These are phyloP conservation scores for Calonectria leucothoes DNA, from an alignment of 2,329 filamentous ascomycete genomes.

Conservation along the genomic window DNA sequence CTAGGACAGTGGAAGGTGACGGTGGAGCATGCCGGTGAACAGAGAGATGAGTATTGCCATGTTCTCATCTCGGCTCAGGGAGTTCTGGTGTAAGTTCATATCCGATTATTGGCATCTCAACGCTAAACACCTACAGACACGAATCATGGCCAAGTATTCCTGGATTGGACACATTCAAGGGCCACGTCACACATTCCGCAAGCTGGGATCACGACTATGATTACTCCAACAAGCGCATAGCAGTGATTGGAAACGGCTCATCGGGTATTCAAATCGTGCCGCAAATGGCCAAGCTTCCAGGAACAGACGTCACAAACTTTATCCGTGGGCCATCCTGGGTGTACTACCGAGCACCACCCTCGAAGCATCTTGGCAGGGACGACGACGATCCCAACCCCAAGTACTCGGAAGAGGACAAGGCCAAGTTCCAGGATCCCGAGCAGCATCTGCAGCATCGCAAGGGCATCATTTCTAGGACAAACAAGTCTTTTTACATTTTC, in stretches of 20 bases:
- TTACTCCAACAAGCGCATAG: slow-evolving; percentile 35
- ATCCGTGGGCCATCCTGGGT: slow-evolving; percentile 50
- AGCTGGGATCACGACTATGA: slow-evolving; percentile 35
- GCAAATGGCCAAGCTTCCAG: slow-evolving; percentile 41
- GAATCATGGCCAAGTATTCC: slow-evolving; percentile 37
- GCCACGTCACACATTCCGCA: slow-evolving; percentile 33
- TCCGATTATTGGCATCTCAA: fast-evolving
- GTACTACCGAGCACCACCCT: slow-evolving; percentile 48
- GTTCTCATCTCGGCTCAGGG: slow-evolving; percentile 37
- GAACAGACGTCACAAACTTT: slow-evolving; percentile 46
- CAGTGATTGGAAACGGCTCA: slow-evolving; percentile 36
- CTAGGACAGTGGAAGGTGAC: slow-evolving; percentile 37
- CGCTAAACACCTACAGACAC: slow-evolving; percentile 15
- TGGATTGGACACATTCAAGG: slow-evolving; percentile 33
- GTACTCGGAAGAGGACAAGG: slow-evolving; percentile 54
- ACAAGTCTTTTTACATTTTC: slow-evolving; percentile 51
- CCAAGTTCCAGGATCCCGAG: slow-evolving; percentile 62
- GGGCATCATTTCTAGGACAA: slow-evolving; percentile 40
- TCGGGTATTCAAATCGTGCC: slow-evolving; percentile 37
- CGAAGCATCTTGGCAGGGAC: slow-evolving; percentile 43
- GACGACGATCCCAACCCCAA: slow-evolving; percentile 43
- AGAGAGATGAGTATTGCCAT: slow-evolving; percentile 34
- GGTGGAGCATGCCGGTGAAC: slow-evolving; percentile 24
- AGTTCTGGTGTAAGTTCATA: slow-evolving; percentile 33
- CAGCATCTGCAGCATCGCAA: slow-evolving; percentile 63